Evolutionary conservation across 1,139 yeast species (phyloP), one percentile per base, ranked within the genome.

Genomic region (Pneumocystis jirovecii): DNA sequence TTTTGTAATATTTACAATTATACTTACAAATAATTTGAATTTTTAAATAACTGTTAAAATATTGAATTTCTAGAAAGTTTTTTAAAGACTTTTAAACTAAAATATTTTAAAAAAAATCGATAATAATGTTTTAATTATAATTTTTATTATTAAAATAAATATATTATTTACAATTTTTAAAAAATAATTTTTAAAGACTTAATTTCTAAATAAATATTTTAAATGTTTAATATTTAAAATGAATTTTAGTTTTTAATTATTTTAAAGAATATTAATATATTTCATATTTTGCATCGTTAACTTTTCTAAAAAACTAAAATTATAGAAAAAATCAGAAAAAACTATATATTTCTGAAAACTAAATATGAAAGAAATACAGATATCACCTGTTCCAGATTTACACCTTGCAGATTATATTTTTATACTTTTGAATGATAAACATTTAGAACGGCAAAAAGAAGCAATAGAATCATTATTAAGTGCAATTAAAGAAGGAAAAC

Each of bases 371-470:
- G 67, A 66, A 40, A 60, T 50, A 39, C 44, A 61, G 7, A 37
- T 66, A 57, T 65, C 65, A 21, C 61, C 65, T 35, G 62, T 67
- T 25, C 97, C 97, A 42, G 90, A 90, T 74, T 86, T 87, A 76
- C 80, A 79, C 69, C 82, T 91, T 64, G 86, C 96, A 21, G 91
- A 89, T 73, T 80, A 82, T 68, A 89, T 90, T 64, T 90, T 87
- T 74, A 80, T 84, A 64, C 79, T 88, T 68, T 78, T 81, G 57
- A 77, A 77, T 68, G 77, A 80, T 2, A 75, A 73, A 39, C 71
- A 76, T 62, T 73, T 74, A 61, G 76, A 75, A 72, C 80, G 78
- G 71, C 79, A 76, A 19, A 77, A 75, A 60, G 61, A 63, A 19
- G 76, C 86, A 44, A 74, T 79, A 64, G 72, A 76, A 42, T 80